Conservation (phyloP, 2,329 filamentous ascomycete species). For the Penicillium sp. region DNA sequence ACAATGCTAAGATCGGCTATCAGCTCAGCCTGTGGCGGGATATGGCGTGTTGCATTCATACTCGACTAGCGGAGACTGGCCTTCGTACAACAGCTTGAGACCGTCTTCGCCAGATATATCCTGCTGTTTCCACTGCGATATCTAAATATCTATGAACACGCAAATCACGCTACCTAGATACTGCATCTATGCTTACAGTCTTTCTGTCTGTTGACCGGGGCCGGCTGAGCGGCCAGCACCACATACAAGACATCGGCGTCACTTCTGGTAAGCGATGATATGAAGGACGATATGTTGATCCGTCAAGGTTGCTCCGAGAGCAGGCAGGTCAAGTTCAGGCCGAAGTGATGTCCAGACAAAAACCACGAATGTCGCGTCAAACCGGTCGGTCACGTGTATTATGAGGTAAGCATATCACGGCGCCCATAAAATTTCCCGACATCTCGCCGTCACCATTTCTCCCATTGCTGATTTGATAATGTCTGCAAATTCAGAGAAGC, state of each 20-base stretch:
- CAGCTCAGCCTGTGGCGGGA: not conserved
- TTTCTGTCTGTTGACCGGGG: not conserved
- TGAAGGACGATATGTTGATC: no score
- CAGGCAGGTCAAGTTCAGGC: no score
- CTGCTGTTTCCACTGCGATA: not conserved
- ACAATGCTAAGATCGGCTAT: slow-evolving; percentile 12
- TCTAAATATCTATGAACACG: no score
- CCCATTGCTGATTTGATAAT: not conserved
- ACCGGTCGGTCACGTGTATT: not conserved
- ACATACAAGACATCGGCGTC: not conserved
- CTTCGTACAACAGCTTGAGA: slow-evolving; percentile 10
- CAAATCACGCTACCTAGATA: no score
- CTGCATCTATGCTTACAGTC: no score
- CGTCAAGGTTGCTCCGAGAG: no score
- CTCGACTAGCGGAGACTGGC: slow-evolving; percentile 8
- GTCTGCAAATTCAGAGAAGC: slow-evolving; percentile 5
- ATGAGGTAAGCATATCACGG: not conserved
- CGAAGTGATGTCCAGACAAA: no score
- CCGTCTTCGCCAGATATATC: slow-evolving; percentile 3
- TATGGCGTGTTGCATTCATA: slow-evolving; percentile 4
- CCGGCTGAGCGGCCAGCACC: slow-evolving; percentile 1
- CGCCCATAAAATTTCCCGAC: not conserved
- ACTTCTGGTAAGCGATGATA: no score
- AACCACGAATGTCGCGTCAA: no score
- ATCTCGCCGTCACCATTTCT: not conserved